Evolutionary conservation across 1,139 yeast genomes (phyloP), one percentile per base, ranked within the genome.

Genomic region (Blastobotrys arbuscula): DNA sequence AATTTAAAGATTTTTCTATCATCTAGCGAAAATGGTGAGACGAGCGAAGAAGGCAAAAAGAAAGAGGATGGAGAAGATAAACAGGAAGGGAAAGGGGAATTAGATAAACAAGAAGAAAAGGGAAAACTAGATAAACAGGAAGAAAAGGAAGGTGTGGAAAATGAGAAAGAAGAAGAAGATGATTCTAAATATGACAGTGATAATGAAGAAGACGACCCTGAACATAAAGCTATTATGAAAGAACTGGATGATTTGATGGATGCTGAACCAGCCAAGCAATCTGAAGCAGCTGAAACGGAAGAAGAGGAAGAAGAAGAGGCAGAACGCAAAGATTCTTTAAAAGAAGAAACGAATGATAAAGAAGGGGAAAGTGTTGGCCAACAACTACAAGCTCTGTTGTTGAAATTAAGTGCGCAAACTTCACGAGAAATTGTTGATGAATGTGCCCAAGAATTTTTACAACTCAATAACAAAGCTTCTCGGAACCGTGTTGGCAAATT

Each of bases 381-480:
- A 18, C 48, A 48, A 39, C 39, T 48, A 26, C 49, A 48, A 31
- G 41, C 39, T 3, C 23, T 48, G 16, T 30, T 48, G 38, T 39
- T 48, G 7, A 41, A 39, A 18, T 18, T 51, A 48, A 56, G 53
- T 1, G 53, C 51, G 8, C 55, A 57, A 45, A 65, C 54, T 10
- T 65, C 54, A 1, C 76, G 76, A 10, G 75, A 76, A 35, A 77
- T 73, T 15, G 70, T 85, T 33, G 90, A 85, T 55, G 66, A 70
- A 10, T 64, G 81, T n/a, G 81, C 80, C 0, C 55, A 66, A 4
- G 74, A 74, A n/a, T 87, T 81, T 62, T 76, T 84, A 70, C 56
- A 61, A 9, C 68, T 87, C 33, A 78, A 83, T 59, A 86, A 85
- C 59, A 86, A 84, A 61, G 90, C 95, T 0, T 81, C 95, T 1